Evolutionary conservation across 2,329 filamentous ascomycete species (phyloP).

Genomic region (Penicillium sp.): DNA sequence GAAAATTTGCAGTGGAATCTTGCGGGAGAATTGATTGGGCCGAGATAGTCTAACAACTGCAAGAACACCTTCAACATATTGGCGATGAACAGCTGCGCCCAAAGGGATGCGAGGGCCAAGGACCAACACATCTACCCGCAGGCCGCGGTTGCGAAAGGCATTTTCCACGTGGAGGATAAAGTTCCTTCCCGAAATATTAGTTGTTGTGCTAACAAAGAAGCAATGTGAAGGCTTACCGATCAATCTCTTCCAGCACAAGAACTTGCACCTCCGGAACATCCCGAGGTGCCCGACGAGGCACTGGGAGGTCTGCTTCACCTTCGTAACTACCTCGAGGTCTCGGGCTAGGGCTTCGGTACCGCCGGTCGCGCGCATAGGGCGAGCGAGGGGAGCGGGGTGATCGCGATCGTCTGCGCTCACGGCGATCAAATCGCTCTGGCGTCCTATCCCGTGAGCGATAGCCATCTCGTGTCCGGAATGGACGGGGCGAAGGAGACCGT

Average conservation of each 20-base stretch:
- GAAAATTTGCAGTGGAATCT: constrained; percentile 82
- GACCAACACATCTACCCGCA: constrained; percentile 79
- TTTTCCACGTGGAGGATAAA: constrained; percentile 84
- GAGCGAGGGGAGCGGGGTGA: constrained; percentile 50
- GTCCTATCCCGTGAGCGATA: constrained; percentile 55
- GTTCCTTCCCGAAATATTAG: constrained; percentile 53
- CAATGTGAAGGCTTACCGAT: constrained; percentile 48
- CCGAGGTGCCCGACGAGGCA: constrained; percentile 71
- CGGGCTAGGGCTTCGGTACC: constrained; percentile 72
- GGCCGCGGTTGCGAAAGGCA: constrained; percentile 69
- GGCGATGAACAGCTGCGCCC: constrained; percentile 77
- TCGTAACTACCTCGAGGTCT: constrained; percentile 57
- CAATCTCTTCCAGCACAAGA: constrained; percentile 76
- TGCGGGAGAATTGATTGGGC: constrained; percentile 69
- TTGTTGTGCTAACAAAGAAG: constrained; percentile 10
- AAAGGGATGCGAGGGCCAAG: constrained; percentile 76
- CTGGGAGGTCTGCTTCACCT: constrained; percentile 65
- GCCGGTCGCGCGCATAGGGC: constrained; percentile 65
- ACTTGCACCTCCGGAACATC: constrained; percentile 90
- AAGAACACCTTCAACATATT: constrained; percentile 85
- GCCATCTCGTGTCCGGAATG: constrained; percentile 66
- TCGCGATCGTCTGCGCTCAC: constrained; percentile 66
- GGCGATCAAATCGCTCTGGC: constrained; percentile 57
- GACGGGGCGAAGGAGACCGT: constrained; percentile 60
- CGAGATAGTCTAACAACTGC: constrained; percentile 79